Percentiles rank a stretch among this genome's conserved stretches.
Evolutionary conservation across 2,329 filamentous ascomycete species (phyloP).

Genomic region (Boeremia exigua): DNA sequence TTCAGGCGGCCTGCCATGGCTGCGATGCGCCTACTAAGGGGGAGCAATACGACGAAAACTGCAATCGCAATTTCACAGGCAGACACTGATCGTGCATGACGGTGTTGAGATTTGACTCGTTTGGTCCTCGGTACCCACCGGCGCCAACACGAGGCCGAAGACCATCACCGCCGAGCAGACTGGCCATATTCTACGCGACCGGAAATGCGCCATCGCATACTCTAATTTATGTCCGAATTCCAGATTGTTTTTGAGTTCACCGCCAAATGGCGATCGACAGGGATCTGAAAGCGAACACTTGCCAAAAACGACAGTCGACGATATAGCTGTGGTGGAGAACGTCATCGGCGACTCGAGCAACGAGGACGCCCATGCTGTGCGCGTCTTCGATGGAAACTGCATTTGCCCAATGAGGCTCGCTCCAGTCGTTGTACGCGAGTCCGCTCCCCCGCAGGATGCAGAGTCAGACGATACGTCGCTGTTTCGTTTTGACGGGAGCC

Average conservation of each 20-base stretch:
- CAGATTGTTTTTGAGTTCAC: slow-evolving; percentile 13
- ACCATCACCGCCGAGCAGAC: slow-evolving; percentile 3
- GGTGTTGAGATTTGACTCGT: slow-evolving; percentile 15
- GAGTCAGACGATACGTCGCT: slow-evolving; percentile 13
- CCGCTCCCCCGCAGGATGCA: slow-evolving; percentile 16
- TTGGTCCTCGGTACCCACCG: slow-evolving; percentile 14
- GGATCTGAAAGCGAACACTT: slow-evolving; percentile 12
- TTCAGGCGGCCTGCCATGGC: slow-evolving; percentile 8
- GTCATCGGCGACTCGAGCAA: slow-evolving; percentile 3
- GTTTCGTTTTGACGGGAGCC: slow-evolving; percentile 28
- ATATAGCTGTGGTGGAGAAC: slow-evolving; percentile 10
- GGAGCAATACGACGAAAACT: slow-evolving; percentile 7
- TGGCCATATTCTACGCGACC: slow-evolving; percentile 2
- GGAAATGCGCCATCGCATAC: slow-evolving; percentile 5
- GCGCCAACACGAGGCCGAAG: slow-evolving; percentile 17
- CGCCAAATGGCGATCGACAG: slow-evolving; percentile 13
- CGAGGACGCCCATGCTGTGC: slow-evolving; percentile 8
- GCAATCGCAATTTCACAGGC: slow-evolving; percentile 20
- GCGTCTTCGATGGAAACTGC: neutral
- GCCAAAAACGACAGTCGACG: slow-evolving; percentile 13
- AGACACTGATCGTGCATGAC: slow-evolving; percentile 15
- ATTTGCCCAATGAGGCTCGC: slow-evolving; percentile 12
- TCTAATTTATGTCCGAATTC: slow-evolving; percentile 5
- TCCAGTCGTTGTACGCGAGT: slow-evolving; percentile 8
- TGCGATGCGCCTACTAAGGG: neutral